Conservation (phyloP, 345 rosid species). For the Eucalyptus cloeziana region DNA sequence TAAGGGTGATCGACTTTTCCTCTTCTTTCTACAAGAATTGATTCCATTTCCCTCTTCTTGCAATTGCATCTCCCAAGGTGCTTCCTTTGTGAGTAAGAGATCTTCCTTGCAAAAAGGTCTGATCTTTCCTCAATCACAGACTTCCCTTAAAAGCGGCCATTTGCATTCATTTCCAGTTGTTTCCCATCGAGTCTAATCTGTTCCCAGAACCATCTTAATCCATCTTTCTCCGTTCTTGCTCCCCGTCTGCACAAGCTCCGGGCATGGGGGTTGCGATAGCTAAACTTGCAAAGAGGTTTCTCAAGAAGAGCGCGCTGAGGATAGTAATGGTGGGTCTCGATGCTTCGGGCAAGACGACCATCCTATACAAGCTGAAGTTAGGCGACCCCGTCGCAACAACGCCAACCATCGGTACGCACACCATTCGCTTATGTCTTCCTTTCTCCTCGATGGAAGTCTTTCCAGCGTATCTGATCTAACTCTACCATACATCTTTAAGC, state of each 20-base stretch:
- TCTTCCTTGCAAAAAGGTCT: background rate
- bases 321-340: slow-evolving; percentile 71
- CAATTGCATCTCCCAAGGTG: background rate
- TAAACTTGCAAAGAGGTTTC: slow-evolving; percentile 31
- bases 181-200: background rate
- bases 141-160: background rate
- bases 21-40: background rate
- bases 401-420: slow-evolving; percentile 46
- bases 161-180: background rate
- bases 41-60: slow-evolving; percentile 3
- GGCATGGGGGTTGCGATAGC: slow-evolving; percentile 33
- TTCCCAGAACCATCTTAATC: background rate
- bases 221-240: background rate
- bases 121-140: background rate
- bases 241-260: background rate
- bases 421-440: background rate
- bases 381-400: slow-evolving; percentile 46
- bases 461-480: background rate
- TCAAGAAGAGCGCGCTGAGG: slow-evolving; percentile 14
- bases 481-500: background rate
- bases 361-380: slow-evolving; percentile 58
- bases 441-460: background rate
- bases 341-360: slow-evolving; percentile 62
- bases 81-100: background rate
- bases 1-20: background rate